Conservation (phyloP, 2,329 filamentous ascomycete genomes). For the Colletotrichum horii region DNA sequence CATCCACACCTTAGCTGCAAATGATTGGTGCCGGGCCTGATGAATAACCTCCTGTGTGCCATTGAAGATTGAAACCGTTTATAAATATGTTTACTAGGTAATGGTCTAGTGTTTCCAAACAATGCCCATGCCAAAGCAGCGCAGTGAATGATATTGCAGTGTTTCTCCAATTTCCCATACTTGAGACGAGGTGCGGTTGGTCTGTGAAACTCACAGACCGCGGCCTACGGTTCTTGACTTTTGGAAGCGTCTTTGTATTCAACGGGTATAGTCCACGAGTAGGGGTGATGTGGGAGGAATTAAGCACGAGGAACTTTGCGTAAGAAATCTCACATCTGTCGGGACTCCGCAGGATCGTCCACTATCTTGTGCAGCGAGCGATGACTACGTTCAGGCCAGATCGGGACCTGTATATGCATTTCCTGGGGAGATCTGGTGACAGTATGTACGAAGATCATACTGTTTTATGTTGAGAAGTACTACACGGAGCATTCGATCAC, state of each 20-base stretch:
- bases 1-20: not conserved
- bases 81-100: not conserved
- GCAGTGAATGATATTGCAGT: no score
- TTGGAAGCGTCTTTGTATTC: not conserved
- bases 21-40: not conserved
- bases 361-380: not conserved
- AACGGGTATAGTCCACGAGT: not conserved
- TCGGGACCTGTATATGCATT: no score
- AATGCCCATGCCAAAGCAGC: no score
- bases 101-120: not conserved
- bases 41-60: not conserved
- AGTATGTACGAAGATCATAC: not conserved
- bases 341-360: not conserved
- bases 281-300: fast-evolving
- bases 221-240: not conserved
- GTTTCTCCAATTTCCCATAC: not conserved
- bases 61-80: not conserved
- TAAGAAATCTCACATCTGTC: not conserved
- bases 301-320: fast-evolving
- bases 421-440: not conserved
- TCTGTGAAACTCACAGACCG: not conserved
- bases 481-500: not conserved
- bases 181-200: not conserved
- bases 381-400: not conserved
- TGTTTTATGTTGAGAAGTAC: not conserved